Evolutionary conservation across 176 grass and related monocot genomes (phyloP).

Genomic region (Phragmites australis): DNA sequence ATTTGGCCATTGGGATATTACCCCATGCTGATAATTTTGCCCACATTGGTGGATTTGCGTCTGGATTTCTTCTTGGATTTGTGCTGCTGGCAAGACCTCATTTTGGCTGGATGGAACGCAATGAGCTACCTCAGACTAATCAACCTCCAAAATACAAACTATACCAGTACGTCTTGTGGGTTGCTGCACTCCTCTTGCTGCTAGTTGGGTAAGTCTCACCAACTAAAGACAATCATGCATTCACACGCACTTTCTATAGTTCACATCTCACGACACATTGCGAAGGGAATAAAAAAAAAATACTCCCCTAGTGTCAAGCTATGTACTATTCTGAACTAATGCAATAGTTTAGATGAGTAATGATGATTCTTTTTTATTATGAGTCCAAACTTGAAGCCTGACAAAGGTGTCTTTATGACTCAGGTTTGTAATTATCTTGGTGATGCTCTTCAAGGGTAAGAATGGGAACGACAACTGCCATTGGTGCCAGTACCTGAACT

Average conservation of each 20-base stretch:
- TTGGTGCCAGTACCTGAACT: conserved; percentile 95
- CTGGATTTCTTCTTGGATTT: conserved; percentile 82
- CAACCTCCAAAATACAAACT: conserved; percentile 76
- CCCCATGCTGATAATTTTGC: conserved; percentile 88
- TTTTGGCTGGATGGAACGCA: conserved; percentile 79
- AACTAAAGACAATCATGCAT: background rate
- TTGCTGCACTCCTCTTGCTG: conserved; percentile 56
- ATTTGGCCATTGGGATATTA: conserved; percentile 81
- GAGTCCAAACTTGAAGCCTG: conserved; percentile 2
- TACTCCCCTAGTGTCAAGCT: background rate
- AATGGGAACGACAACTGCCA: conserved; percentile 87
- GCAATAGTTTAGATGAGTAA: background rate
- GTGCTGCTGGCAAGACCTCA: conserved; percentile 78
- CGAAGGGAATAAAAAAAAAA: background rate
- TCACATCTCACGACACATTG: background rate
- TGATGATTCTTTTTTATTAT: background rate
- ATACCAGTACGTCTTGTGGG: conserved; percentile 84
- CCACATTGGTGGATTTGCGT: conserved; percentile 75
- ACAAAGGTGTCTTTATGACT: conserved; percentile 13
- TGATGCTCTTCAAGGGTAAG: conserved; percentile 91
- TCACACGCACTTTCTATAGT: background rate
- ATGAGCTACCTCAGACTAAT: conserved; percentile 65
- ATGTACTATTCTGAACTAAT: background rate
- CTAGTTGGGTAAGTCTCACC: conserved; percentile 59
- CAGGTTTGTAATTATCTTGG: conserved; percentile 61